Percentiles rank a stretch among this genome's conserved stretches.
Evolutionary conservation across 1,284 basidiomycete species (phyloP).

Genomic region (Fomes fomentarius): DNA sequence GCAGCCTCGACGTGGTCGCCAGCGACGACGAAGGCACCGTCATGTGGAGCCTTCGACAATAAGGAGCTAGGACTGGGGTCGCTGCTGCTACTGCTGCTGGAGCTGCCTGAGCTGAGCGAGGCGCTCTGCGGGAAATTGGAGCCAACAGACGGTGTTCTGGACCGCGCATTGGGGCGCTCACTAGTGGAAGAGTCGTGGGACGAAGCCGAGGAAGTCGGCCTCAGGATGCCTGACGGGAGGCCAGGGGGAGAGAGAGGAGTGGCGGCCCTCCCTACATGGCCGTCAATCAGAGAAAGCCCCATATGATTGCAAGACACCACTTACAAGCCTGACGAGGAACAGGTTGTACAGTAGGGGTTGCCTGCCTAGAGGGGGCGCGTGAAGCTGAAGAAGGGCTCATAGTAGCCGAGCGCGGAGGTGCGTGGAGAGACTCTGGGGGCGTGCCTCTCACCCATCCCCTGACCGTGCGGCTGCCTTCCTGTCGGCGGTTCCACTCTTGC

Average conservation of each 20-base stretch:
- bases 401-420: not conserved
- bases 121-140: not conserved
- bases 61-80: not conserved
- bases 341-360: not conserved
- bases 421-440: not conserved
- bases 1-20: not conserved
- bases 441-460: slow-evolving; percentile 3
- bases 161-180: not conserved
- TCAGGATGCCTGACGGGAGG: not conserved
- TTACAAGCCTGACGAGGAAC: slow-evolving; percentile 4
- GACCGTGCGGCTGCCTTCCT: not conserved
- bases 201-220: not conserved
- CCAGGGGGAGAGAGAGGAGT: not conserved
- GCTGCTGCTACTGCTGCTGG: not conserved
- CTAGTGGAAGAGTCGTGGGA: not conserved
- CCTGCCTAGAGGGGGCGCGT: not conserved
- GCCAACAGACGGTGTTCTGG: not conserved
- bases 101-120: not conserved
- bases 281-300: not conserved
- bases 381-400: not conserved
- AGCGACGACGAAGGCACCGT: not conserved
- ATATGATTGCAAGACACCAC: not conserved
- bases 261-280: not conserved
- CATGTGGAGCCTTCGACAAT: not conserved
- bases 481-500: slow-evolving; percentile 11